Base-by-base conservation (phyloP, 257 asterid genomes). In the Hygrophila difformis region DNA sequence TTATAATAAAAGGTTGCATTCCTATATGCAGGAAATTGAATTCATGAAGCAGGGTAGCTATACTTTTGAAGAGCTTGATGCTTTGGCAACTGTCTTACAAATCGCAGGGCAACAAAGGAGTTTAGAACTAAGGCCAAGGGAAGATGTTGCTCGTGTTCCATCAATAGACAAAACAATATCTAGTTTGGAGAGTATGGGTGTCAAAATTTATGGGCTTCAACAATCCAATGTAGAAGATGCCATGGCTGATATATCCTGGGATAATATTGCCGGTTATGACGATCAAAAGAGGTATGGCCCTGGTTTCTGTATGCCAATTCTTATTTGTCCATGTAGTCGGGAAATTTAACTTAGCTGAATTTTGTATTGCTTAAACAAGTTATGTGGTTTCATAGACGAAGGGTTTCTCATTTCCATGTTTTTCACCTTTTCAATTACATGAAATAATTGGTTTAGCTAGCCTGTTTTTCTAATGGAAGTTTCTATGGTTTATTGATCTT, bases 211-310 rank as follows among this genome's bases (percentile, higher is more conserved):
- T 72, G 98, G 98, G 48, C 76, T 79, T 44, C 42, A 57, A 48
- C 75, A 76, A 44, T 48, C 74, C 44, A 57, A 67, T 59, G 22
- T 34, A 26, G 88, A 71, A 57, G 52, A 51, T 24, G 42, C 73
- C 31, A 82, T 71, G 40, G 39, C 45, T 39, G 79, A 75, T 51
- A 73, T 89, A 55, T 66, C 93, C 39, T 89, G 98, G 98, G 98
- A 79, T 18, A 85, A 79, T 62, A 79, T 85, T 79, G 96, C 96
- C 60, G 98, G 98, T 44, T 89, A 89, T 67, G 69, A 70, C 59
- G 29, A 66, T 57, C 98, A 89, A 59, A 89, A 89, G 61, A 63
- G 94, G 98, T 85, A 71, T 49, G 8, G 37, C 18, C 57, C 47
- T 47, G 41, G 28, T 43, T 60, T 55, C 48, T 69, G 39, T 6